Conservation (phyloP, 257 asterid species). For the Nicotiana sylvestris region DNA sequence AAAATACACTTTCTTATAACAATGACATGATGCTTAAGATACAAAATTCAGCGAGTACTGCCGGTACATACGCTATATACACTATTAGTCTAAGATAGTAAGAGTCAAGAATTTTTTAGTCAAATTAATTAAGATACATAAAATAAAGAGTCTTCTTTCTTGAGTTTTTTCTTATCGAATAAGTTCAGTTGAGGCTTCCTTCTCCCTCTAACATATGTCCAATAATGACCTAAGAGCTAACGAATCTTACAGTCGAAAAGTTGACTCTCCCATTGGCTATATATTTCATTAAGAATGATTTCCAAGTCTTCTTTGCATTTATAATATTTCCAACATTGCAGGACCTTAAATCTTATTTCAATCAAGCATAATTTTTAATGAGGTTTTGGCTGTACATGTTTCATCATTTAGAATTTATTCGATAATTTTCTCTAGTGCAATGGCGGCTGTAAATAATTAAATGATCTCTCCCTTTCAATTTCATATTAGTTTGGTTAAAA, state of each 20-base stretch:
- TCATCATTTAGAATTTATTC: not conserved
- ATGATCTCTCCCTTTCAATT: too few species aligned
- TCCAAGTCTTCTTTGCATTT: not conserved
- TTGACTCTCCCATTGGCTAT: not conserved
- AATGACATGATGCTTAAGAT: too few species aligned
- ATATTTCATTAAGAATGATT: not conserved
- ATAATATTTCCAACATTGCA: not conserved
- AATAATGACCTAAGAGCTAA: not conserved
- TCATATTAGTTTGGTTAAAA: too few species aligned
- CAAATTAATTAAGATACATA: too few species aligned
- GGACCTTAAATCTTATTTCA: slow-evolving; percentile 6
- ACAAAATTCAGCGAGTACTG: too few species aligned
- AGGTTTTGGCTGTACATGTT: not conserved
- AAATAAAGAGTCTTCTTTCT: not conserved
- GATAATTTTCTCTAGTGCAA: not conserved
- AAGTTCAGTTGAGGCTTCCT: not conserved
- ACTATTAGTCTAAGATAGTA: too few species aligned
- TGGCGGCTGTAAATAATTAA: not conserved
- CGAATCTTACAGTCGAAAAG: not conserved
- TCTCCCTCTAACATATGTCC: not conserved
- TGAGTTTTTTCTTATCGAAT: not conserved
- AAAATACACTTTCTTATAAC: too few species aligned
- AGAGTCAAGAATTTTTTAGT: too few species aligned
- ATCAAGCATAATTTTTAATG: not conserved
- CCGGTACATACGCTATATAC: too few species aligned